A percentile compares a stretch with the other conserved stretches of the same genome.
These are phyloP conservation scores for Lepiota venenata DNA, from an alignment of 768 basidiomycete species.

Conservation along the genomic window DNA sequence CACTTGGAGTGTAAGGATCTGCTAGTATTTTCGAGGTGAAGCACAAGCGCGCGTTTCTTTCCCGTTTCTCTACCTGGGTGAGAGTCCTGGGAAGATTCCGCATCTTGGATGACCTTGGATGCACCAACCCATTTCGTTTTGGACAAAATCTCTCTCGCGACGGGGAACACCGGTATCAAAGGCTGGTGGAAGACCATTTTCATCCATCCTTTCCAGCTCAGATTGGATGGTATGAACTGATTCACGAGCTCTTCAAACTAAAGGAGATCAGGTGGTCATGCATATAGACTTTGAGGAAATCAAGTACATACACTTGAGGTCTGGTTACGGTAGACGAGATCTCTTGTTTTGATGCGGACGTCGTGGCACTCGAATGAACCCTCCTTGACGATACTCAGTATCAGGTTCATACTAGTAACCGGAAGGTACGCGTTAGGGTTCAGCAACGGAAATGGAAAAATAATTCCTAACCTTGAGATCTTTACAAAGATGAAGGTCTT, in stretches of 20 bases:
- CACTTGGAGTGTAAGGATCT: constrained; percentile 3
- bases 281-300: neutral
- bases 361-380: constrained; percentile 84
- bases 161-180: constrained; percentile 71
- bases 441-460: constrained; percentile 13
- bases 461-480: constrained; percentile 55
- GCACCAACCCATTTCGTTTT: constrained; percentile 71
- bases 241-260: constrained; percentile 80
- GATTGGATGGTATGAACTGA: constrained; percentile 76
- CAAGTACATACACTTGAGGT: constrained; percentile 68
- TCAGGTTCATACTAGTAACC: constrained; percentile 53
- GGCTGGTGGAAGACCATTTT: constrained; percentile 83
- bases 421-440: constrained; percentile 11
- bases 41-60: neutral
- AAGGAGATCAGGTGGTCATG: neutral
- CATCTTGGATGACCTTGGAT: neutral
- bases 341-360: constrained; percentile 75
- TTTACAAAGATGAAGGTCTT: constrained; percentile 82
- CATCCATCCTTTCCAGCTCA: constrained; percentile 79
- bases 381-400: constrained; percentile 77
- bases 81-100: neutral
- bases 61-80: neutral
- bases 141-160: constrained; percentile 72
- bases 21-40: neutral
- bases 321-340: constrained; percentile 78